phyloP scores from a whole-genome alignment of 306 rosid genomes.

The Cucumis melo region DNA sequence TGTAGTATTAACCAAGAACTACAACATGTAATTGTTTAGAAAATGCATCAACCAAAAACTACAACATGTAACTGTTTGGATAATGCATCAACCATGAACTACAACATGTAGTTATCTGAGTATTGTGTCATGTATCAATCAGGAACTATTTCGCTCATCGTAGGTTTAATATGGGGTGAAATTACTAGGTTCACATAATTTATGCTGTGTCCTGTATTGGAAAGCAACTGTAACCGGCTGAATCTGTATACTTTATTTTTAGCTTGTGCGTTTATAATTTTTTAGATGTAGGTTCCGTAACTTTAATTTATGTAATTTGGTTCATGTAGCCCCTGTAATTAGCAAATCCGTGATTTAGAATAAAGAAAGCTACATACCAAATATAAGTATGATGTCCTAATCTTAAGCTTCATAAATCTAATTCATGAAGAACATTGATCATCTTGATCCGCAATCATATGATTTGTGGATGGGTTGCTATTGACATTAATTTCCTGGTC shows the following conservation, averaged over 20 bases:
- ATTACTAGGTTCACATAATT: not conserved
- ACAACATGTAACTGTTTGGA: not conserved
- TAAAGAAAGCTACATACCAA: not conserved
- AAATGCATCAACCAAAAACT: too few relatives aligned
- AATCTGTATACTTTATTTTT: not conserved
- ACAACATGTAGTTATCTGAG: not conserved
- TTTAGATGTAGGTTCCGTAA: too few relatives aligned
- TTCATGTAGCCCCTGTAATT: not conserved
- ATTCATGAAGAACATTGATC: not conserved
- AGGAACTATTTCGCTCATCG: not conserved
- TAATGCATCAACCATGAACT: not conserved
- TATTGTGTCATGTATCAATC: not conserved
- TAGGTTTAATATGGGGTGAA: not conserved
- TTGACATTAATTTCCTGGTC: not conserved
- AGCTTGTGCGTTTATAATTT: not conserved
- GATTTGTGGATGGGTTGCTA: not conserved
- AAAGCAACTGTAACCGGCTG: not conserved
- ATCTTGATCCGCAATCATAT: not conserved
- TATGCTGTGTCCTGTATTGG: not conserved
- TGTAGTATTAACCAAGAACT: not conserved
- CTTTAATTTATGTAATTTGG: too few relatives aligned
- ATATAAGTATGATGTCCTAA: not conserved
- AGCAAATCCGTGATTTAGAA: not conserved
- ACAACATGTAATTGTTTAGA: too few relatives aligned
- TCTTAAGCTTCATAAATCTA: not conserved